A percentile compares a stretch with the other conserved stretches of the same genome.
Evolutionary conservation across 2,329 filamentous ascomycete genomes (phyloP).

Genomic region (Sclerotiophoma versabilis): DNA sequence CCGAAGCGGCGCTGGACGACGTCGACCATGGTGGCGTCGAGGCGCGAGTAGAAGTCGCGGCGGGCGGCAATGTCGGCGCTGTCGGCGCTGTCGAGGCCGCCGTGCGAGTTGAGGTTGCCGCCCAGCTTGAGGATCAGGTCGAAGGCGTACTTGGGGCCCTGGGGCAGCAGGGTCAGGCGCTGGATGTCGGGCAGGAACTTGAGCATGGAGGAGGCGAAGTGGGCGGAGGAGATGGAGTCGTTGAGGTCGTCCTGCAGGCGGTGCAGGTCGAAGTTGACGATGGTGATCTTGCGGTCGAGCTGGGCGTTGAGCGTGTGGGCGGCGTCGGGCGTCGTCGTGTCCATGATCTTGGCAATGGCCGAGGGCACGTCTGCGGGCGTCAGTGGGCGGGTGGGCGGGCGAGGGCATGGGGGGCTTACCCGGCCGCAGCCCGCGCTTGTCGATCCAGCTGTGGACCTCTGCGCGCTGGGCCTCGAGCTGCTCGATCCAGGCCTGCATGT

Average conservation of each 20-base stretch:
- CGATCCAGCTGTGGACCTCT: slow-evolving; percentile 63
- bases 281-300: slow-evolving; percentile 65
- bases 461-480: slow-evolving; percentile 59
- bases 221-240: slow-evolving; percentile 60
- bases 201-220: slow-evolving; percentile 62
- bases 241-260: slow-evolving; percentile 63
- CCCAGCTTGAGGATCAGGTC: slow-evolving; percentile 63
- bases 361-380: slow-evolving; percentile 57
- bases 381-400: slow-evolving; percentile 20
- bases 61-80: slow-evolving; percentile 57
- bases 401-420: slow-evolving; percentile 46
- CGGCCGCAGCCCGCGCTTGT: slow-evolving; percentile 61
- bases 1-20: slow-evolving; percentile 60
- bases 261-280: slow-evolving; percentile 65
- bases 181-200: slow-evolving; percentile 63
- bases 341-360: slow-evolving; percentile 61
- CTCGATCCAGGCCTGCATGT: slow-evolving; percentile 59
- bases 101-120: slow-evolving; percentile 63
- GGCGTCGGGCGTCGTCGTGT: slow-evolving; percentile 57
- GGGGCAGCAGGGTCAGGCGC: slow-evolving; percentile 57
- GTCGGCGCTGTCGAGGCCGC: slow-evolving; percentile 59
- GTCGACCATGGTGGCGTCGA: slow-evolving; percentile 61
- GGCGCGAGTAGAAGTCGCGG: slow-evolving; percentile 57
- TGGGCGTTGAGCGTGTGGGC: slow-evolving; percentile 62
- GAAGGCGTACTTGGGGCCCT: slow-evolving; percentile 59